Evolutionary conservation across 2,329 filamentous ascomycete genomes (phyloP), one percentile per base, ranked within the genome.

Genomic region (Penicillium sp.): DNA sequence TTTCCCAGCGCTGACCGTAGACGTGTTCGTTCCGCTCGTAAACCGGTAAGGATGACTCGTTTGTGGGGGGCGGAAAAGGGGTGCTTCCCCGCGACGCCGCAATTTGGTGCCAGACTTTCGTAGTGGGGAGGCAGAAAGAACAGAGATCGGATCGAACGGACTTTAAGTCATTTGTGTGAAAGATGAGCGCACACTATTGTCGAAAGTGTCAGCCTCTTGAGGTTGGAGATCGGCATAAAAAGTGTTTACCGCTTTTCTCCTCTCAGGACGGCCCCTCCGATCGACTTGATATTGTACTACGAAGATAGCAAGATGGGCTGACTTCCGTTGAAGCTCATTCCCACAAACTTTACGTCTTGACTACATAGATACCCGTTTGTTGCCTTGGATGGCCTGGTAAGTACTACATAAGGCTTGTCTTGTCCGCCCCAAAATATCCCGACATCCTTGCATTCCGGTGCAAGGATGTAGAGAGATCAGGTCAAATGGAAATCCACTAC

Each of bases 191-290:
- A 46, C 41, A 35, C 28, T 46, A 22, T n/a, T 46, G 35, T 10
- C 43, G 28, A 31, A 55, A 38, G 49, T 55, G 51, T 50, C 50
- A 57, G 46, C 46, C 9, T n/a, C 49, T 53, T 16, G 45, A 56
- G 41, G 49, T 57, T 49, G 52, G 25, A 19, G 16, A 55, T 54
- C 49, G 55, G 59, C 55, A 60, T 38, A 53, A 60, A 58, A 51
- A 42, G 49, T 25, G 33, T 45, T 45, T 45, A 45, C 42, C 42
- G 42, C 42, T 45, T 45, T 45, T 45, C 41, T 27, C 29, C 29
- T 37, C 14, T 19, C 2, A 30, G 14, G 6, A 13, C 29, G 16
- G 19, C 22, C 31, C 41, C 41, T 43, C 41, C 30, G 16, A 51
- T 34, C 31, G 11, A 18, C 7, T 25, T 18, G 33, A 31, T 31